Evolutionary conservation across 805 yeast species (phyloP), one percentile per base, ranked within the genome.

Genomic region (Nakazawaea ernobii): DNA sequence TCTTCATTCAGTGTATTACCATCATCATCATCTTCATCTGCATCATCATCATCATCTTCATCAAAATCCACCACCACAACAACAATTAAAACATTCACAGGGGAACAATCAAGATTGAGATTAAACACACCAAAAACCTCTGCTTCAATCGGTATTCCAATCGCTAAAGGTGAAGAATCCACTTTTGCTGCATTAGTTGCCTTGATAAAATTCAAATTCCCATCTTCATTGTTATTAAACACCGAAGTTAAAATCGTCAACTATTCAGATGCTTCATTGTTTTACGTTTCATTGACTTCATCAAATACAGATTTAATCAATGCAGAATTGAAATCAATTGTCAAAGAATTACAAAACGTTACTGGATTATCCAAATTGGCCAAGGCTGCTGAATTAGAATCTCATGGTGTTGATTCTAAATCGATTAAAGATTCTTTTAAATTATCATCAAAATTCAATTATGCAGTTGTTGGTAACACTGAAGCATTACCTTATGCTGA

Each of bases 381-480:
- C 51, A 75, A 74, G 32, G 79, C 70, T 51, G 70, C 83, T 32
- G 59, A 74, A 48, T 68, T 74, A 53, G 62, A 66, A 55, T 57
- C 66, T 40, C 70, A 74, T 41, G 59, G 74, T 50, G 75, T 72
- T 55, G 69, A 66, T 48, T 32, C 62, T 50, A 53, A 69, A 32
- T 54, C 66, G 24, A 73, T 68, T 46, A 67, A 70, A 52, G 55
- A 60, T 51, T 29, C 39, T 7, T 20, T 51, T 20, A 57, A 59
- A 40, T 68, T 72, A 63, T 75, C 75, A 63, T 75, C 75, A 54
- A 80, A 80, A 61, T 83, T 82, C 74, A 89, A 84, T 73, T 83
- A 86, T 62, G 94, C 84, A 55, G 97, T 94, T 53, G 83, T 88
- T 53, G 99, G 98, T 70, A 84, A 89, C 68, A 80, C 84, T 52